Evolutionary conservation across 148 eudicot genomes (phyloP).

Genomic region (Agrostemma githago): DNA sequence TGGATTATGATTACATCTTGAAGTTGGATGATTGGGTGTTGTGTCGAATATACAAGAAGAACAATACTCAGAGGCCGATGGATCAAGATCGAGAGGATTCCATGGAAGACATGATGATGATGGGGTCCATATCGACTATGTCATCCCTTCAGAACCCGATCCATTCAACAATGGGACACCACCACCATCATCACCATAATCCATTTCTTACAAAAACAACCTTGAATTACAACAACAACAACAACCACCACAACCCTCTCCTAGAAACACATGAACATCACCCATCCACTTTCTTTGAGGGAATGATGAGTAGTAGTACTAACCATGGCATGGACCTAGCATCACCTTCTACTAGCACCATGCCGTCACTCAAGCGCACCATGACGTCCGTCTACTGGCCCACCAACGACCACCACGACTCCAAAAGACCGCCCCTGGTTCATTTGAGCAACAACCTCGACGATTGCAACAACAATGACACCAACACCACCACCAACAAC

Average conservation of each 20-base stretch:
- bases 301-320: conserved; percentile 21
- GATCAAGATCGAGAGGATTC: conserved; percentile 59
- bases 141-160: conserved; percentile 7
- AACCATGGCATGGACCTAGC: conserved; percentile 21
- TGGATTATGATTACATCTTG: not conserved
- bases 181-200: too few relatives aligned
- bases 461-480: conserved; percentile 13
- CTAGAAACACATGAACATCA: conserved; percentile 33
- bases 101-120: conserved; percentile 36
- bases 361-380: conserved; percentile 36
- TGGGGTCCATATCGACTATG: conserved; percentile 20
- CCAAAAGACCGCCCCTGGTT: conserved; percentile 17
- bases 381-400: conserved; percentile 35
- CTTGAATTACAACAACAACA: conserved; percentile 18
- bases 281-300: conserved; percentile 24
- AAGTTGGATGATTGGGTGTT: conserved; percentile 96
- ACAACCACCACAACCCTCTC: conserved; percentile 16
- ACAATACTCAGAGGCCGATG: conserved; percentile 43
- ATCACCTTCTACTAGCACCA: not conserved
- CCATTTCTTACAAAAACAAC: conserved; percentile 19
- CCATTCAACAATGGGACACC: conserved; percentile 10
- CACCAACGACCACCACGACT: conserved; percentile 12
- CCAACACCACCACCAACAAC: not conserved
- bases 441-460: conserved; percentile 13
- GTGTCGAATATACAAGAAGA: conserved; percentile 89